Evolutionary conservation across 2,329 filamentous ascomycete genomes (phyloP).

Genomic region (Tolypocladium pustulatum): DNA sequence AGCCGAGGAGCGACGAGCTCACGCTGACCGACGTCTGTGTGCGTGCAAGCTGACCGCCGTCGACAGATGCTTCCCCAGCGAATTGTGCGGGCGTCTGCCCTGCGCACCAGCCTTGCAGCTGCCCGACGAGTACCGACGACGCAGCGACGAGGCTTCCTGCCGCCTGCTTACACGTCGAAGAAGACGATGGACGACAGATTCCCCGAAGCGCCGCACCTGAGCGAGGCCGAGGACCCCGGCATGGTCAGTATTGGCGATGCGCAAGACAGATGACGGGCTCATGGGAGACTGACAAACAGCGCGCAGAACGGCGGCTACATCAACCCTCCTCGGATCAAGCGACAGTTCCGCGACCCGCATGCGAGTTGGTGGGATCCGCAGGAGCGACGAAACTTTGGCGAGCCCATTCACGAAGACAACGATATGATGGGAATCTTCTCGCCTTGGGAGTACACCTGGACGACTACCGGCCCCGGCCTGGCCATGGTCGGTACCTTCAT

Average conservation of each 20-base stretch:
- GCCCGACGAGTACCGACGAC: slow-evolving; percentile 39
- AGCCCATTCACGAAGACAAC: slow-evolving; percentile 93
- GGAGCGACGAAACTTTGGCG: slow-evolving; percentile 92
- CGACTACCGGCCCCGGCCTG: slow-evolving; percentile 57
- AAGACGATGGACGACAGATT: slow-evolving; percentile 41
- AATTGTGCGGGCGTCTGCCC: slow-evolving; percentile 39
- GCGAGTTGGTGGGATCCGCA: slow-evolving; percentile 96
- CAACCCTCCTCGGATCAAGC: slow-evolving; percentile 71
- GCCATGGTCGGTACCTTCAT: slow-evolving; percentile 61
- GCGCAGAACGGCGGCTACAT: slow-evolving; percentile 72
- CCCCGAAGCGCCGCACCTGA: slow-evolving; percentile 34
- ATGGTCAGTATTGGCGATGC: slow-evolving; percentile 39
- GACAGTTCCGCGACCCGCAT: slow-evolving; percentile 86
- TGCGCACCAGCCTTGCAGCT: slow-evolving; percentile 32
- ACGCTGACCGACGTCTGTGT: neutral
- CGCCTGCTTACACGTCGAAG: slow-evolving; percentile 34
- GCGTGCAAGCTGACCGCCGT: neutral
- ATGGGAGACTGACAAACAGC: neutral
- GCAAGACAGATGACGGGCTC: neutral
- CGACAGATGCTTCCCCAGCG: slow-evolving; percentile 51
- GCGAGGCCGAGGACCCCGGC: slow-evolving; percentile 53
- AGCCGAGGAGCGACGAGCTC: neutral
- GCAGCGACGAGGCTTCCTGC: slow-evolving; percentile 48
- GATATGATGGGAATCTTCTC: slow-evolving; percentile 87
- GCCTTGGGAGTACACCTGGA: slow-evolving; percentile 80